phyloP scores from a whole-genome alignment of 2,329 filamentous ascomycete species.

The Penicillium brevicompactum region DNA sequence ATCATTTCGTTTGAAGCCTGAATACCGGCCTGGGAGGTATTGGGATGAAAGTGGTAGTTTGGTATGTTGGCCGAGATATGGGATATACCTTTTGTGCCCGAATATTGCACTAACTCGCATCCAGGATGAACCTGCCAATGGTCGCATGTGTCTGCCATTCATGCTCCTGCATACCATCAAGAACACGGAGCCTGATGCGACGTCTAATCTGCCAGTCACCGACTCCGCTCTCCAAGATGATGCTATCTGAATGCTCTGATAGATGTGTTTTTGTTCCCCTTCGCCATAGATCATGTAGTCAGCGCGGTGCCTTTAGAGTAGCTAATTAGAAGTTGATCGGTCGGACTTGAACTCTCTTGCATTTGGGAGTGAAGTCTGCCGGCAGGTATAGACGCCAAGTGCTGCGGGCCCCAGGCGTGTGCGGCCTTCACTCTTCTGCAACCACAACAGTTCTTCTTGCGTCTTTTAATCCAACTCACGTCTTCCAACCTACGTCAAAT shows the following conservation, averaged over 20 bases:
- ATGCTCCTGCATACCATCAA: conserved; percentile 36
- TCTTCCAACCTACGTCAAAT: no score
- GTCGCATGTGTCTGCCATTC: conserved; percentile 29
- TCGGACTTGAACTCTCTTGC: no score
- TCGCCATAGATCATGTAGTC: neutral
- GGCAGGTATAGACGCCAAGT: no score
- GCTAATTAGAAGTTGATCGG: no score
- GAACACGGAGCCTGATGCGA: neutral
- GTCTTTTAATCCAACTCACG: no score
- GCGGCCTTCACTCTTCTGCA: no score
- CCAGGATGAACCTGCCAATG: conserved; percentile 16
- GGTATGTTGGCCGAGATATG: neutral
- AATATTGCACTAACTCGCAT: neutral
- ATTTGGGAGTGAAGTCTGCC: no score
- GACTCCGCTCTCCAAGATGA: conserved; percentile 1
- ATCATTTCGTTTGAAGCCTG: neutral
- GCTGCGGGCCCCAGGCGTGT: no score
- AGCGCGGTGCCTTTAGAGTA: no score
- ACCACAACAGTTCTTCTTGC: no score
- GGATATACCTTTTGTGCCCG: no score
- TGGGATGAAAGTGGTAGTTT: conserved; percentile 14
- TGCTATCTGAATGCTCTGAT: neutral
- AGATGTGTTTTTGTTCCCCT: no score
- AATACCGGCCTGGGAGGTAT: conserved; percentile 17
- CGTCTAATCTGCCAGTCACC: neutral